A percentile compares a stretch with the other conserved stretches of the same genome.
These are phyloP conservation scores for Dalbergia cultrata DNA, from an alignment of 306 rosid species.

Conservation along the genomic window DNA sequence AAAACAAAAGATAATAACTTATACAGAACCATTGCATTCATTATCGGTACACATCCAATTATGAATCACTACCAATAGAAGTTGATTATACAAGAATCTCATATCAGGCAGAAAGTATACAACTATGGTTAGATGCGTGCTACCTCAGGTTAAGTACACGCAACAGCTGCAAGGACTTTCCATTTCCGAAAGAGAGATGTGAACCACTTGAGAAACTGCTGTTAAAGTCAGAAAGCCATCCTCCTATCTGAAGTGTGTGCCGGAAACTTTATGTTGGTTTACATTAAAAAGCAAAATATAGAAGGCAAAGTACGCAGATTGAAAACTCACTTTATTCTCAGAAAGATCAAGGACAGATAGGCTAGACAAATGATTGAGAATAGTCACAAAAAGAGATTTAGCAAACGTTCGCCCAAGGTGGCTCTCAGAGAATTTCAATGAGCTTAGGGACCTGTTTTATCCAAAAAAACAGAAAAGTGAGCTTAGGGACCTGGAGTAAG, in stretches of 20 bases:
- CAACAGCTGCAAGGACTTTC: slow-evolving; percentile 75
- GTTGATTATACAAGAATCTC: slow-evolving; percentile 17
- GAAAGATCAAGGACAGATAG: slow-evolving; percentile 87
- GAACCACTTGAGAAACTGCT: slow-evolving; percentile 50
- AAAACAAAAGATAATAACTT: slow-evolving; percentile 16
- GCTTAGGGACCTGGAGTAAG: slow-evolving; percentile 68
- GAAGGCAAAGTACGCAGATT: slow-evolving; percentile 37
- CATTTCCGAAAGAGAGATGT: slow-evolving; percentile 45
- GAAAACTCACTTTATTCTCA: slow-evolving; percentile 74
- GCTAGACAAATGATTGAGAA: slow-evolving; percentile 74
- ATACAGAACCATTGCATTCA: slow-evolving; percentile 12
- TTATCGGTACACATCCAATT: slow-evolving; percentile 23
- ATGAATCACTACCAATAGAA: slow-evolving; percentile 28
- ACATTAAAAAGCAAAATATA: slow-evolving; percentile 36
- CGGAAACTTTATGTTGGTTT: slow-evolving; percentile 45
- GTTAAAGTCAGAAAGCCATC: slow-evolving; percentile 82
- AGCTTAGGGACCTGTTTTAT: slow-evolving; percentile 67
- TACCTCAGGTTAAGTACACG: slow-evolving; percentile 89
- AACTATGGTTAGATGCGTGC: slow-evolving; percentile 23
- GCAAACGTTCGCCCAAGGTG: slow-evolving; percentile 69
- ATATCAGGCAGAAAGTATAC: slow-evolving; percentile 37
- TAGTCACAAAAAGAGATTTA: slow-evolving; percentile 61
- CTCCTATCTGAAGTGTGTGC: slow-evolving; percentile 67
- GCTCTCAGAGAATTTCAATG: slow-evolving; percentile 70
- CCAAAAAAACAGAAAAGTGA: slow-evolving; percentile 18